A percentile compares a stretch with the other conserved stretches of the same genome.
Evolutionary conservation across 148 eudicot genomes (phyloP).

Genomic region (Pharnaceum exiguum): DNA sequence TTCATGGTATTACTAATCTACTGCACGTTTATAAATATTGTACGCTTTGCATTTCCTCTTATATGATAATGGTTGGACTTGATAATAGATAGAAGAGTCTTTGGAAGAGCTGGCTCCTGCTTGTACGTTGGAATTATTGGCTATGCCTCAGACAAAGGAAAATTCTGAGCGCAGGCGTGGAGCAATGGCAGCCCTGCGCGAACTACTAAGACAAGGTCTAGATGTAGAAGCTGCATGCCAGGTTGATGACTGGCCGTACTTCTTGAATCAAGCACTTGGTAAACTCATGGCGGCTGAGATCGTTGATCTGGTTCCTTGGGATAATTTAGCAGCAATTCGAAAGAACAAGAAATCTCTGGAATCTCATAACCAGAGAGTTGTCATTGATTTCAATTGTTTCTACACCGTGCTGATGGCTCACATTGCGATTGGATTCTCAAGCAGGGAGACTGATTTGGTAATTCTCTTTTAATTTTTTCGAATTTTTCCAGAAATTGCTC

Average conservation of each 20-base stretch:
- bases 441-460: slow-evolving; percentile 82
- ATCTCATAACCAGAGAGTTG: slow-evolving; percentile 86
- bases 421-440: slow-evolving; percentile 88
- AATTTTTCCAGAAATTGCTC: too few relatives aligned
- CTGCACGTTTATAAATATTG: background rate
- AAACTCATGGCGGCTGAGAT: slow-evolving; percentile 87
- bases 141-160: slow-evolving; percentile 76
- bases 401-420: slow-evolving; percentile 73
- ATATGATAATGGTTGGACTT: slow-evolving; percentile 5
- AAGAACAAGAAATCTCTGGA: slow-evolving; percentile 89
- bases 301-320: slow-evolving; percentile 94
- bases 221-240: slow-evolving; percentile 73
- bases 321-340: slow-evolving; percentile 69
- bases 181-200: slow-evolving; percentile 90
- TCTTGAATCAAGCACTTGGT: slow-evolving; percentile 73
- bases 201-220: slow-evolving; percentile 89
- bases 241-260: slow-evolving; percentile 89
- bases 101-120: slow-evolving; percentile 94
- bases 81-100: slow-evolving; percentile 80
- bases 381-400: slow-evolving; percentile 82
- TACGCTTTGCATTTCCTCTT: background rate
- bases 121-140: slow-evolving; percentile 87
- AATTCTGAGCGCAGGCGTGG: slow-evolving; percentile 80
- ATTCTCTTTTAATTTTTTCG: slow-evolving; percentile 25
- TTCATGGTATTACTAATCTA: background rate